Evolutionary conservation across 1,284 basidiomycete species (phyloP).

Genomic region (Ustilago cynodontis): DNA sequence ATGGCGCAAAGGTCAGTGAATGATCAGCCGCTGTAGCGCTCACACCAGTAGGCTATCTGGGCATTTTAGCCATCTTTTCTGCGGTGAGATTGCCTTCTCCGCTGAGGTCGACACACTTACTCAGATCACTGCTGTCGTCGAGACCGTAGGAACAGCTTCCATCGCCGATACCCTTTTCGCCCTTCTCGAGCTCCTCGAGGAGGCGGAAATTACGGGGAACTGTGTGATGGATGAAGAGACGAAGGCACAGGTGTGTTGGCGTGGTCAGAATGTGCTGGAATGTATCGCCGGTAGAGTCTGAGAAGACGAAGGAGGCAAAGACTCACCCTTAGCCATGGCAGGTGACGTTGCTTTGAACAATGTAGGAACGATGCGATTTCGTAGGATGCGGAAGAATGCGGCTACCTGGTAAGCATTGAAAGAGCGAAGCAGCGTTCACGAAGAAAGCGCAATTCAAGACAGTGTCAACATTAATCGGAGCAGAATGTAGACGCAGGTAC

Average conservation of each 20-base stretch:
- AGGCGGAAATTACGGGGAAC: conserved; percentile 97
- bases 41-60: neutral
- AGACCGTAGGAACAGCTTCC: conserved; percentile 93
- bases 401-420: neutral
- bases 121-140: conserved; percentile 66
- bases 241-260: neutral
- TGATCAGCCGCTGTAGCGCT: neutral
- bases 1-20: neutral
- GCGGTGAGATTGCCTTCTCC: neutral
- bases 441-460: neutral
- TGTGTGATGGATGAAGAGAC: conserved; percentile 69
- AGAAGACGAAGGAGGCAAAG: neutral
- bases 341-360: neutral
- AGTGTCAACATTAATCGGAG: neutral
- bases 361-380: neutral
- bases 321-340: conserved; percentile 42
- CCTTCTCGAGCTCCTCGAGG: conserved; percentile 92
- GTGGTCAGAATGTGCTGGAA: neutral
- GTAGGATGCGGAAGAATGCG: too few species aligned
- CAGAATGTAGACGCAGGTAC: neutral
- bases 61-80: neutral
- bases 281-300: neutral
- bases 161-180: conserved; percentile 98
- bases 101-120: conserved; percentile 48
- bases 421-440: too few species aligned